Percentiles rank a stretch among this genome's conserved stretches.
Conservation (phyloP, 768 basidiomycete species). For the Sutorius australiensis region DNA sequence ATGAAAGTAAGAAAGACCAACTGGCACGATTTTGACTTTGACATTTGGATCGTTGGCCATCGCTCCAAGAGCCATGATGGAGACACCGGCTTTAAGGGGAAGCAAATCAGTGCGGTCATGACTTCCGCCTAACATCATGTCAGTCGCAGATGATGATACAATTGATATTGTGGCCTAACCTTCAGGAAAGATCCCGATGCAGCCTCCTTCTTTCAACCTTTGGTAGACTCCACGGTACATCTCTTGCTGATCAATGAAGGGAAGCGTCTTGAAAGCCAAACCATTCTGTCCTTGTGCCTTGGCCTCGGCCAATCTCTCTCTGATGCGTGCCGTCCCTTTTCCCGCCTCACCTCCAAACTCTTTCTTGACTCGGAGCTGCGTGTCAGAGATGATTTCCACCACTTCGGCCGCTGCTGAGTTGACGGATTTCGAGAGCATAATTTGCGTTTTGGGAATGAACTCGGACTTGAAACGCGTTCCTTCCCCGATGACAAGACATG, state of each 20-base stretch:
- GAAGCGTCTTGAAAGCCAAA: slow-evolving; percentile 75
- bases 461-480: slow-evolving; percentile 74
- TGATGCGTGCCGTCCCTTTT: slow-evolving; percentile 62
- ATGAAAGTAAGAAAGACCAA: slow-evolving; percentile 73
- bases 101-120: slow-evolving; percentile 96
- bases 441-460: slow-evolving; percentile 75
- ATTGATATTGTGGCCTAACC: slow-evolving; percentile 46
- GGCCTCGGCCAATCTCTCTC: slow-evolving; percentile 63
- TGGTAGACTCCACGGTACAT: slow-evolving; percentile 95
- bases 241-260: slow-evolving; percentile 88
- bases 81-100: slow-evolving; percentile 95
- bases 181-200: slow-evolving; percentile 98
- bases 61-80: slow-evolving; percentile 96
- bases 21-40: slow-evolving; percentile 88
- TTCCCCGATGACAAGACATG: slow-evolving; percentile 78
- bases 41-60: slow-evolving; percentile 88
- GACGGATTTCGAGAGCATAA: slow-evolving; percentile 79
- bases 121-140: slow-evolving; percentile 72
- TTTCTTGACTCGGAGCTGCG: slow-evolving; percentile 75
- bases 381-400: slow-evolving; percentile 84
- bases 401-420: slow-evolving; percentile 80
- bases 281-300: slow-evolving; percentile 55
- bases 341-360: slow-evolving; percentile 84
- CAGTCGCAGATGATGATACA: neutral
- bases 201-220: slow-evolving; percentile 77